Base-by-base conservation (phyloP, 1,139 yeast species). In the Candida gigantensis region DNA sequence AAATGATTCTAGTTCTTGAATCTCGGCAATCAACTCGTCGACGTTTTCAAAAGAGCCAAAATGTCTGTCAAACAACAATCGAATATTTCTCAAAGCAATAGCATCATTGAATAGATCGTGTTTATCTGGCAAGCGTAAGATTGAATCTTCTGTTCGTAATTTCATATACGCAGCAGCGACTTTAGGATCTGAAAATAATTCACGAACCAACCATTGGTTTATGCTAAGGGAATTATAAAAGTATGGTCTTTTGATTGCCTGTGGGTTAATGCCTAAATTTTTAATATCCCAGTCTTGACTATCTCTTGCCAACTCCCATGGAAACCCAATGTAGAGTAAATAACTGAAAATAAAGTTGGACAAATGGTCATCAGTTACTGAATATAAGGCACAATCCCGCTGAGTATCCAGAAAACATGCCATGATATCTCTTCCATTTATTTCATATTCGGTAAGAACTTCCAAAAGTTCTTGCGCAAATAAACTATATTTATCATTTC, bases 81-180 rank as follows among this genome's bases (percentile, higher is more conserved):
- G 6, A 3, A 27, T 4, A 12, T 16, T 10, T 5, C 6, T 20
- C 13, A 16, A 18, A 6, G 18, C 26, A 13, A 16, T 24, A 16
- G 16, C 15, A 18, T 30, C 30, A 10, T 25, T 15, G 14, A 16
- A 30, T 9, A 30, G 17, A 9, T 26, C 32, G 19, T 21, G 18
- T n/a, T n/a, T n/a, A n/a, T n/a, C n/a, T 6, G 19, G 19, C 19
- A 18, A 18, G 7, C 19, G 14, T 20, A 30, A 3, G 21, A 25
- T 14, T 21, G 26, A n/a, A n/a, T n/a, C n/a, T n/a, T 9, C 7
- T 16, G 41, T 49, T 20, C 41, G 43, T 6, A 37, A 37, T 18
- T 40, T 35, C 35, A 44, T 40, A 12, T 45, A 42, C 16, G 36
- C 43, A 7, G 41, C 14, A 15, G 43, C 41, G 29, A 41, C 34